phyloP scores from a whole-genome alignment of 805 yeast genomes.

The Maudiozyma turicensis region DNA sequence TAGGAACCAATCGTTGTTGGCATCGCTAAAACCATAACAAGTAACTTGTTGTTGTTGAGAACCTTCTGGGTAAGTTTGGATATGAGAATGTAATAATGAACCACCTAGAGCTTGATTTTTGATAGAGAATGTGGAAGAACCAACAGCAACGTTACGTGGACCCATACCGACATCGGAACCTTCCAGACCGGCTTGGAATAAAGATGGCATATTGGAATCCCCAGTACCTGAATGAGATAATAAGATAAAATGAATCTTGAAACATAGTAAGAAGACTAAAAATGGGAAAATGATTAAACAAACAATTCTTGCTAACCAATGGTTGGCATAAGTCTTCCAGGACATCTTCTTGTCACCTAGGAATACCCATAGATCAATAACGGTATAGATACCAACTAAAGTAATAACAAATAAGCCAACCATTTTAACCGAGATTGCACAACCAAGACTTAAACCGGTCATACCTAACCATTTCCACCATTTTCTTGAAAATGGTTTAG shows the following conservation, averaged over 20 bases:
- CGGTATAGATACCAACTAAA: constrained; percentile 81
- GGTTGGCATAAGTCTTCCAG: constrained; percentile 40
- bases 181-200: constrained; percentile 67
- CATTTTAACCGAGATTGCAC: constrained; percentile 90
- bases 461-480: constrained; percentile 93
- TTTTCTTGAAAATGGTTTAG: constrained; percentile 49
- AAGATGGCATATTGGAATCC: constrained; percentile 67
- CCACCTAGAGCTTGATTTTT: constrained; percentile 68
- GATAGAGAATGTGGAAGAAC: constrained; percentile 39
- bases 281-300: constrained; percentile 58
- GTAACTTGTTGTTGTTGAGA: constrained; percentile 92
- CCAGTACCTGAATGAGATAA: constrained; percentile 77
- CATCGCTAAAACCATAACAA: constrained; percentile 81
- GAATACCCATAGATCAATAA: constrained; percentile 76
- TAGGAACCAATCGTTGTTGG: constrained; percentile 73
- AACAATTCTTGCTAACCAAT: constrained; percentile 58
- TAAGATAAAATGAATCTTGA: constrained; percentile 70
- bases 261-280: constrained; percentile 50
- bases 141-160: constrained; percentile 64
- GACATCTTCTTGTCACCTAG: constrained; percentile 57
- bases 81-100: constrained; percentile 79
- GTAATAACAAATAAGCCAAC: constrained; percentile 89
- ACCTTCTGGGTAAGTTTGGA: constrained; percentile 82
- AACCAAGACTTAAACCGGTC: constrained; percentile 82
- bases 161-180: constrained; percentile 60